These are phyloP conservation scores for Alternaria angustiovoidea DNA, from an alignment of 2,329 filamentous ascomycete genomes.

Conservation along the genomic window DNA sequence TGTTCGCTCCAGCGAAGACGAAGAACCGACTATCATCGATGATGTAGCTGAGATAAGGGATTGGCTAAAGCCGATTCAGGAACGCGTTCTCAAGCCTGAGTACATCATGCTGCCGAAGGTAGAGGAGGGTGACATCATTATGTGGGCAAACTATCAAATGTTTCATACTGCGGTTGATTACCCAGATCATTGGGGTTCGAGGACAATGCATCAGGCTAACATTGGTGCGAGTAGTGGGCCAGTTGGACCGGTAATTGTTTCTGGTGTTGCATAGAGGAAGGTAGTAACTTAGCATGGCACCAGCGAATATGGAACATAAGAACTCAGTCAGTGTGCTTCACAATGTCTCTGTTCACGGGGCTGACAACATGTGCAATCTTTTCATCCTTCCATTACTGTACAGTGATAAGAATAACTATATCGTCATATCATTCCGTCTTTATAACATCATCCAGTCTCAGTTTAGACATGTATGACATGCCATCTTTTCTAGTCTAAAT, in stretches of 20 bases:
- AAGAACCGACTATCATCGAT: background rate
- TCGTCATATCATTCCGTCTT: too few species aligned
- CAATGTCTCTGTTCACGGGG: too few species aligned
- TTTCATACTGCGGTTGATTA: conserved; percentile 57
- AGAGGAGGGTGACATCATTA: conserved; percentile 55
- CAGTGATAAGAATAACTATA: too few species aligned
- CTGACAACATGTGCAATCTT: too few species aligned
- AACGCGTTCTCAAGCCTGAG: background rate
- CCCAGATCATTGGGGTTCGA: conserved; percentile 49
- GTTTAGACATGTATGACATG: too few species aligned
- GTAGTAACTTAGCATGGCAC: too few species aligned
- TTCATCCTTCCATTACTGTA: too few species aligned
- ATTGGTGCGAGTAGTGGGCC: conserved; percentile 49
- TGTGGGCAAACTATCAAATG: conserved; percentile 32
- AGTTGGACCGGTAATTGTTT: conserved; percentile 34
- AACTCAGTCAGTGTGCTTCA: background rate
- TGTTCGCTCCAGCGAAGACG: background rate
- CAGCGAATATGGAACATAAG: background rate
- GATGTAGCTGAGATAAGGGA: background rate
- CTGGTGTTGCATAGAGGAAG: background rate
- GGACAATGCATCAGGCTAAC: conserved; percentile 60
- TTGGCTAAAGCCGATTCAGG: background rate
- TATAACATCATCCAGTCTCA: too few species aligned
- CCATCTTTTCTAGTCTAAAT: too few species aligned
- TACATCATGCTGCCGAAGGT: conserved; percentile 52